A percentile compares a stretch with the other conserved stretches of the same genome.
phyloP scores from a whole-genome alignment of 805 yeast genomes.

The Barnettozyma californica region DNA sequence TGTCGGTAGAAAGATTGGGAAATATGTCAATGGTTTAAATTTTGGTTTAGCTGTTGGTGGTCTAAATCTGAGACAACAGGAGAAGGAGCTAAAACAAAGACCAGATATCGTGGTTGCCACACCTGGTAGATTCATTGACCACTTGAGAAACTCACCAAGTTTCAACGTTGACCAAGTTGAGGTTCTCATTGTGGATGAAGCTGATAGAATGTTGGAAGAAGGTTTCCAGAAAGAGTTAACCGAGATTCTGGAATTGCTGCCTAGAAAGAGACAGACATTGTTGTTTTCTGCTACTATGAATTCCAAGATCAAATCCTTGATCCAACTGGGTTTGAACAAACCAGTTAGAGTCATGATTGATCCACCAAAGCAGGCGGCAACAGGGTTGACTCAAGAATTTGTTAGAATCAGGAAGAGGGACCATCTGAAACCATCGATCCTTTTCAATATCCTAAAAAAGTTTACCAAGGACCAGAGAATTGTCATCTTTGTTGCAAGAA shows the following conservation, averaged over 20 bases:
- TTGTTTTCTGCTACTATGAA: slow-evolving; percentile 98
- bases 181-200: slow-evolving; percentile 92
- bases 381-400: slow-evolving; percentile 88
- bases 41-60: slow-evolving; percentile 99
- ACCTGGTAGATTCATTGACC: slow-evolving; percentile 98
- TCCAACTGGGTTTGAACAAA: slow-evolving; percentile 78
- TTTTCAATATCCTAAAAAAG: slow-evolving; percentile 64
- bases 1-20: slow-evolving; percentile 82
- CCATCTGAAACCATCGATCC: slow-evolving; percentile 72
- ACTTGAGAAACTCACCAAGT: slow-evolving; percentile 89
- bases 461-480: slow-evolving; percentile 63
- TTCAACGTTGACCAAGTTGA: slow-evolving; percentile 89
- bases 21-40: slow-evolving; percentile 67
- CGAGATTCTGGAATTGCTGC: slow-evolving; percentile 82
- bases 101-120: slow-evolving; percentile 98
- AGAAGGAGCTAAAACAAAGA: slow-evolving; percentile 82
- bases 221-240: slow-evolving; percentile 95
- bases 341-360: slow-evolving; percentile 96
- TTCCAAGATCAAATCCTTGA: slow-evolving; percentile 80
- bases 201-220: slow-evolving; percentile 98
- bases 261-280: slow-evolving; percentile 88
- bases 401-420: slow-evolving; percentile 92
- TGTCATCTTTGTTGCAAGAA: slow-evolving; percentile 88
- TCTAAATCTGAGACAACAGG: slow-evolving; percentile 89
- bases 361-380: slow-evolving; percentile 92